These are phyloP conservation scores for Cutaneotrichosporon dermatis DNA, from an alignment of 1,284 basidiomycete genomes.

Conservation along the genomic window DNA sequence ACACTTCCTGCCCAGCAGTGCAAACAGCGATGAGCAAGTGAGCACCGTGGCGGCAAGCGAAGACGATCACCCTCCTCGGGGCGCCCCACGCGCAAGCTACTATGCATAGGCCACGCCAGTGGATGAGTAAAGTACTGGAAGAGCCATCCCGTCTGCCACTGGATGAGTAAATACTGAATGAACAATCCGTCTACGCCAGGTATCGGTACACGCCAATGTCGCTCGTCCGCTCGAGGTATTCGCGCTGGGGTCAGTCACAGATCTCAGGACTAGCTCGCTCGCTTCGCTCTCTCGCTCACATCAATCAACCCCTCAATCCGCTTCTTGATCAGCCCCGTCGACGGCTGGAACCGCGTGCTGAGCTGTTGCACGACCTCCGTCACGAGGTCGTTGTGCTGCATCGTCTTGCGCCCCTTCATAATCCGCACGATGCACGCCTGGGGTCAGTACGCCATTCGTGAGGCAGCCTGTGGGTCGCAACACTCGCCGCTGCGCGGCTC, in stretches of 20 bases:
- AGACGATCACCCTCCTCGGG: no score
- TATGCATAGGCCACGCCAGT: no score
- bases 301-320: conserved; percentile 92
- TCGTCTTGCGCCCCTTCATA: conserved; percentile 93
- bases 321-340: conserved; percentile 83
- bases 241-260: conserved; percentile 31
- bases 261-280: not conserved
- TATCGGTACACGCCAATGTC: conserved; percentile 46
- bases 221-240: conserved; percentile 44
- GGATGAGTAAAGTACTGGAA: no score
- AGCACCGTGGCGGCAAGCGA: no score
- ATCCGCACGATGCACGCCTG: conserved; percentile 95
- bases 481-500: conserved; percentile 29
- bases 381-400: conserved; percentile 84
- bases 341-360: conserved; percentile 76
- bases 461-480: not conserved
- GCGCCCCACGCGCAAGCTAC: no score
- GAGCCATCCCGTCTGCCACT: no score
- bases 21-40: no score
- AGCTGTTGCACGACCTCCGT: conserved; percentile 88
- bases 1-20: no score
- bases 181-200: conserved; percentile 30
- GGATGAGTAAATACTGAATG: not conserved
- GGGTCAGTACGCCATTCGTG: not conserved
- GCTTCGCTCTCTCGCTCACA: conserved; percentile 53